Conservation (phyloP, 2,329 filamentous ascomycete genomes). For the Leptosphaerulina australis region DNA sequence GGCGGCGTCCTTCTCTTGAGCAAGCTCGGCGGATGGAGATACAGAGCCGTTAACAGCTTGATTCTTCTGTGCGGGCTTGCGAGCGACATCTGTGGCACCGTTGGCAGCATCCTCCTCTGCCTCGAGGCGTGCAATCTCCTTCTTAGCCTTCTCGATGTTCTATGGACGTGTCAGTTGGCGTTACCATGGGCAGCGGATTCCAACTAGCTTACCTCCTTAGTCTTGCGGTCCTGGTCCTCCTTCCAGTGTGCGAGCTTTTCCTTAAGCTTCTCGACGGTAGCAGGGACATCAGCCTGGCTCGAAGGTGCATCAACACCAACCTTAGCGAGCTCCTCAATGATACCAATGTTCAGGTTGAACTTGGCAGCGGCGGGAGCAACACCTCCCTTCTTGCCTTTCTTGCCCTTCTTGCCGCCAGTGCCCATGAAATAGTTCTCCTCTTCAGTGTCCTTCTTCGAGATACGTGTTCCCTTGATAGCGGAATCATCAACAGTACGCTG, state of each 20-base stretch:
- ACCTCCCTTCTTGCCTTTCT: conserved; percentile 87
- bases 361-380: conserved; percentile 59
- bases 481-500: conserved; percentile 83
- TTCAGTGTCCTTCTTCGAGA: conserved; percentile 84
- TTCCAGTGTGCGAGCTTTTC: conserved; percentile 93
- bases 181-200: not conserved
- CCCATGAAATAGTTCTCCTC: conserved; percentile 84
- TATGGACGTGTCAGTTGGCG: conserved; percentile 47
- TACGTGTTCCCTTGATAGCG: conserved; percentile 82
- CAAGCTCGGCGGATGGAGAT: conserved; percentile 60
- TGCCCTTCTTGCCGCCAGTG: conserved; percentile 79
- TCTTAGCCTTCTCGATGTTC: conserved; percentile 97
- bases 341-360: conserved; percentile 87
- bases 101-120: conserved; percentile 67
- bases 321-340: conserved; percentile 87
- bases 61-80: conserved; percentile 60
- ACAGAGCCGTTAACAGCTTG: conserved; percentile 59
- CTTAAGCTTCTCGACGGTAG: conserved; percentile 84
- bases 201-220: conserved; percentile 73
- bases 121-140: conserved; percentile 86
- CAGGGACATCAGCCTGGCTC: conserved; percentile 80
- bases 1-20: conserved; percentile 64
- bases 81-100: conserved; percentile 61
- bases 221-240: conserved; percentile 85
- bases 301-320: conserved; percentile 88